Conservation (phyloP, 495 filamentous ascomycete genomes). For the Aspergillus saccharolyticus region DNA sequence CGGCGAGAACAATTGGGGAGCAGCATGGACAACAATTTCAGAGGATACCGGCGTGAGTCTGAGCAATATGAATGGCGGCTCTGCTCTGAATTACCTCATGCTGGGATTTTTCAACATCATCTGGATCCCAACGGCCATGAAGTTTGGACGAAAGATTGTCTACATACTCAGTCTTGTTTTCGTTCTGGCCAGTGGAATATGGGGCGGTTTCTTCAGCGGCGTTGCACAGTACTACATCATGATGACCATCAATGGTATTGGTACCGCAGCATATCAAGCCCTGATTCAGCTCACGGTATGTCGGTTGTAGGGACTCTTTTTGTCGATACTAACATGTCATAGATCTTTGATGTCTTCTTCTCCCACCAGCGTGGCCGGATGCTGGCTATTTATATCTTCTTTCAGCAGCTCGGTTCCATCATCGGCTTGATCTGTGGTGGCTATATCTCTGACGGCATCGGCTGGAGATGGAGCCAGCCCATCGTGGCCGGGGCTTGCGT, state of each 20-base stretch:
- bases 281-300: conserved; percentile 28
- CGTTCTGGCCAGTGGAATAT: conserved; percentile 20
- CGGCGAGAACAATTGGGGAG: conserved; percentile 30
- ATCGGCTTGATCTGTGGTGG: conserved; percentile 8
- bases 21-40: conserved; percentile 28
- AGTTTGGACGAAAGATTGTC: conserved; percentile 30
- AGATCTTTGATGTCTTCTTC: conserved; percentile 31
- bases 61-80: conserved; percentile 29
- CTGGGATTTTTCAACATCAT: conserved; percentile 34
- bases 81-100: conserved; percentile 30
- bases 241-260: conserved; percentile 22
- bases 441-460: conserved; percentile 10
- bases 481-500: conserved; percentile 31
- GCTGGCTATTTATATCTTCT: conserved; percentile 9
- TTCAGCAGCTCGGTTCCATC: conserved; percentile 11
- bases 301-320: not conserved
- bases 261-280: conserved; percentile 28
- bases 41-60: conserved; percentile 26
- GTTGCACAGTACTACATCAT: conserved; percentile 26
- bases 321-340: not conserved
- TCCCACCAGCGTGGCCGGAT: conserved; percentile 10
- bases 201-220: conserved; percentile 23
- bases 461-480: conserved; percentile 33
- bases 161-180: conserved; percentile 24
- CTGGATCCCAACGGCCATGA: conserved; percentile 33